These are phyloP conservation scores for Lactarius pseudohatsudake DNA, from an alignment of 768 basidiomycete genomes.

Conservation along the genomic window DNA sequence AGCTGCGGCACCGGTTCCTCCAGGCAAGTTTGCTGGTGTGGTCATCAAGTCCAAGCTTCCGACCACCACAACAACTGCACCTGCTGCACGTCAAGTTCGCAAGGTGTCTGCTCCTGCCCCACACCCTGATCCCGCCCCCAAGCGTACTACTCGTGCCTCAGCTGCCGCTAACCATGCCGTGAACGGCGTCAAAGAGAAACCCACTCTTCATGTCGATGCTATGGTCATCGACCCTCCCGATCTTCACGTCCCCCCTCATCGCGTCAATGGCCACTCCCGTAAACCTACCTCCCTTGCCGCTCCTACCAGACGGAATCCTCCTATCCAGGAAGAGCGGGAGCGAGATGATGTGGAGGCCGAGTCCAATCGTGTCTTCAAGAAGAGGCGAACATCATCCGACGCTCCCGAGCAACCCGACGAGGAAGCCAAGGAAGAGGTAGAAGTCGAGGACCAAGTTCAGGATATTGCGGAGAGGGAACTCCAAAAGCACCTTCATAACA, in stretches of 20 bases:
- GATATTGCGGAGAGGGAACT: slow-evolving; percentile 37
- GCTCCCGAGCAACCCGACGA: slow-evolving; percentile 44
- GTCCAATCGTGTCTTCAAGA: slow-evolving; percentile 63
- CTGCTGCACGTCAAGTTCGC: slow-evolving; percentile 51
- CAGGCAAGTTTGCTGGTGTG: slow-evolving; percentile 62
- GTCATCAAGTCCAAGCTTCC: slow-evolving; percentile 53
- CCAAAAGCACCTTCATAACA: slow-evolving; percentile 32
- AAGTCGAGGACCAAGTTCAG: slow-evolving; percentile 44
- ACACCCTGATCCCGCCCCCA: slow-evolving; percentile 14
- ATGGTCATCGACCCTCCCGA: slow-evolving; percentile 43
- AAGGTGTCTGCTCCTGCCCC: slow-evolving; percentile 39
- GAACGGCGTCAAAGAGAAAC: slow-evolving; percentile 35
- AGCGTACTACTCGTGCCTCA: slow-evolving; percentile 34
- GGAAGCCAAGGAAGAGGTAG: slow-evolving; percentile 41
- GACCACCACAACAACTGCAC: slow-evolving; percentile 38
- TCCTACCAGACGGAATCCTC: slow-evolving; percentile 10
- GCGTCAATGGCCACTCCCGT: slow-evolving; percentile 30
- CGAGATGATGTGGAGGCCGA: slow-evolving; percentile 54
- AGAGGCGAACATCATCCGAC: slow-evolving; percentile 71
- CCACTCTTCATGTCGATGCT: slow-evolving; percentile 46
- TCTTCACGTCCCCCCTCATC: slow-evolving; percentile 33
- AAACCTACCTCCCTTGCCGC: slow-evolving; percentile 8
- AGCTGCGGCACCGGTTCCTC: slow-evolving; percentile 31
- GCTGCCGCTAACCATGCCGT: slow-evolving; percentile 37
- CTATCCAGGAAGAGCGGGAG: slow-evolving; percentile 10